Base-by-base conservation (phyloP, 2,329 filamentous ascomycete species). In the Colletotrichum sp. region DNA sequence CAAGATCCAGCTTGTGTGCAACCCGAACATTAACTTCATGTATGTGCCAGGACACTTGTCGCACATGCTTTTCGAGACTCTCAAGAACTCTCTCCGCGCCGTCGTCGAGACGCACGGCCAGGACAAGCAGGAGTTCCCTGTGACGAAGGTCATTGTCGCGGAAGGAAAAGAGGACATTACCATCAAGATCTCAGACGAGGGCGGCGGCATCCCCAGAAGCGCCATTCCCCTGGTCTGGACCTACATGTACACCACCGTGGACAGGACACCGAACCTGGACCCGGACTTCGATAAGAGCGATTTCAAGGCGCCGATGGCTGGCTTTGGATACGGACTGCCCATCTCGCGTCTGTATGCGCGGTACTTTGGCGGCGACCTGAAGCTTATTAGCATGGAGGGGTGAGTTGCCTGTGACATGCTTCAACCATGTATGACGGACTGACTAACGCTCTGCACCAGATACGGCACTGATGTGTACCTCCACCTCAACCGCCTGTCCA, bases 241-340 rank as follows among this genome's bases (percentile, higher is more conserved):
- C 15, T 99, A 99, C 85, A 99, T 98, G 97, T 99, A 99, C 85
- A 99, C 97, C 44, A 99, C 97, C 3, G 97, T 99, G 78, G 97
- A 98, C 84, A 93, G 96, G 80, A 98, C 97, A 27, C 97, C 97
- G 16, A 98, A 93, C 82, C 88, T 99, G 77, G 97, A 99, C 82
- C 97, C 97, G 1, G 96, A 98, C 84, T 99, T 98, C 84, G 96
- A 99, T 86, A 98, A 98, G 88, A 98, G 94, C 86, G 97, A 99
- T 85, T 99, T 99, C 89, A 98, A 99, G 86, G 97, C 97, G 15
- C 97, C 97, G 3, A 98, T 99, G 97, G 97, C 97, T 77, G 97
- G 97, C 3, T 99, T 98, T 82, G 97, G 97, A n/a, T 99, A 99
- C 82, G 97, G 97, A 19, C 84, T 99, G 79, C 97, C 97, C 0